phyloP scores from a whole-genome alignment of 2,329 filamentous ascomycete species.

The Fusarium sp. region DNA sequence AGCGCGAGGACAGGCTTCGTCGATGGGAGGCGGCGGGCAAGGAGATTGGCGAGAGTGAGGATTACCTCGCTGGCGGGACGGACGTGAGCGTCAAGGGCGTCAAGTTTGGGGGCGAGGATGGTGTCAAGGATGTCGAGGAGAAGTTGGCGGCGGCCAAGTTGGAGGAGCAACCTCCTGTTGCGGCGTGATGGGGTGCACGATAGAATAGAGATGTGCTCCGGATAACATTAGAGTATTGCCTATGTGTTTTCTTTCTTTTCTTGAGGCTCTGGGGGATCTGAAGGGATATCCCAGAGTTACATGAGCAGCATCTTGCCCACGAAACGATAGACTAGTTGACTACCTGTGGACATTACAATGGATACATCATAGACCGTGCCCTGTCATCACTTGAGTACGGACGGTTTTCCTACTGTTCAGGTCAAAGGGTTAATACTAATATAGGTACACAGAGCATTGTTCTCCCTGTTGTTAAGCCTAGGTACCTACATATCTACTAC shows the following conservation, averaged over 20 bases:
- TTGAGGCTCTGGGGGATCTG: neutral
- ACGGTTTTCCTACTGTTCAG: neutral
- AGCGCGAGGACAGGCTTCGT: constrained; percentile 68
- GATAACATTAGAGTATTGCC: neutral
- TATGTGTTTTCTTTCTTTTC: neutral
- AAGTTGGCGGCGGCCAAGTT: constrained; percentile 46
- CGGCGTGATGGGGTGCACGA: constrained; percentile 3
- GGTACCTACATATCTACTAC: neutral
- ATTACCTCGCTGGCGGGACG: constrained; percentile 78
- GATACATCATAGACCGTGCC: neutral
- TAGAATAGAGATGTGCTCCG: neutral
- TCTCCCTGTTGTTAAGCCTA: too few relatives aligned
- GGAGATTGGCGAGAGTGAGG: constrained; percentile 85
- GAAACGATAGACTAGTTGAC: constrained; percentile 1
- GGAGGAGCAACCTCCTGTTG: constrained; percentile 42
- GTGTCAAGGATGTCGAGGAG: constrained; percentile 43
- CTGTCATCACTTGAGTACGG: neutral
- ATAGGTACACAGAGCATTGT: neutral
- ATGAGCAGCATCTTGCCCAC: neutral
- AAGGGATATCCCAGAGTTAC: neutral
- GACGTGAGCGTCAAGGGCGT: constrained; percentile 51
- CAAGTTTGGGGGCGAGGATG: constrained; percentile 42
- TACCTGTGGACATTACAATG: neutral
- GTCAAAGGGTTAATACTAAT: neutral
- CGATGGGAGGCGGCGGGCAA: constrained; percentile 86